Evolutionary conservation across 2,329 filamentous ascomycete species (phyloP), one percentile per base, ranked within the genome.

Genomic region (Fusarium algeriense): DNA sequence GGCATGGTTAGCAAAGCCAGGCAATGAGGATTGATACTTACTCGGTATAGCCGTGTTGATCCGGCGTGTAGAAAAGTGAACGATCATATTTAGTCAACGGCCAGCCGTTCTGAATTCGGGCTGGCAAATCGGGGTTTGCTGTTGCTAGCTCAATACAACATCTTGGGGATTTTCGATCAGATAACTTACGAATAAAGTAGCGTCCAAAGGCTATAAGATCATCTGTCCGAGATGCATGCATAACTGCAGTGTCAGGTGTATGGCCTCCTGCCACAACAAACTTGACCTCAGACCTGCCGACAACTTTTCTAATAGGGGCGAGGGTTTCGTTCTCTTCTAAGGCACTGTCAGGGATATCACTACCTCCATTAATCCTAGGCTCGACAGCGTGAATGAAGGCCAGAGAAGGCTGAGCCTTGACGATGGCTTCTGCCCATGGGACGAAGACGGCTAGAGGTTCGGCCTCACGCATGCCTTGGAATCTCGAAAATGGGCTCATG

Each of bases 381-480:
- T 92, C 89, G 17, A 92, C 82, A 3, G 91, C 73, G 76, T 92
- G 89, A 7, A 91, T 77, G 76, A 89, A 92, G 0, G 89, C 86
- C 23, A 93, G 82, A 11, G 85, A 84, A 6, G 91, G 79, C 49
- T 83, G 80, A n/a, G 90, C 80, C 48, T 85, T 82, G 52, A 80
- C 74, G 28, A 89, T 83, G 19, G 91, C 76, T 73, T 92, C 82
- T 3, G 81, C 81, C 77, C 92, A 93, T 1, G 90, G 87, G 15
- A 88, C 73, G 1, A 75, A 75, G 17, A 75, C 50, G 4, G 52
- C 43, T 15, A 71, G n/a, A 12, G 90, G 89, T 41, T 93, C 85
- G 1, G 78, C 75, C 87, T 91, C 91, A 7, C 82, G 80, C 90
- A 92, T 90, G 40, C 85, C 86, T 70, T 92, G 88, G 81, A 90